These are phyloP conservation scores for Voacanga thouarsii DNA, from an alignment of 257 asterid species.

Conservation along the genomic window DNA sequence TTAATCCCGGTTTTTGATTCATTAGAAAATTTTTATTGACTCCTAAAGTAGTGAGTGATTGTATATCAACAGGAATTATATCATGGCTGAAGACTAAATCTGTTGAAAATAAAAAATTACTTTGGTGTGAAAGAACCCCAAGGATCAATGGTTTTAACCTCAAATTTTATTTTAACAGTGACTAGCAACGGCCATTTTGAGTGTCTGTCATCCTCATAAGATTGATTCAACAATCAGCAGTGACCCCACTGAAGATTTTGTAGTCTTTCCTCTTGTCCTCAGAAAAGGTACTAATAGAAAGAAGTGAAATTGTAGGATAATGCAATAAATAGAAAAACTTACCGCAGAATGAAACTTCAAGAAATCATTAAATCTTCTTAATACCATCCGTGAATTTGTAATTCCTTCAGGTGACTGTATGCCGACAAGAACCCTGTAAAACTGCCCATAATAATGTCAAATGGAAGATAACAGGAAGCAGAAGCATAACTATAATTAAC, in stretches of 20 bases:
- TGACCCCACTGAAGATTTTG: background rate
- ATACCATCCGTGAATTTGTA: conserved; percentile 72
- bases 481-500: background rate
- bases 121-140: background rate
- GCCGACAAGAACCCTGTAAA: conserved; percentile 94
- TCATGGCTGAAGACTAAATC: background rate
- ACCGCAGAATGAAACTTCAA: conserved; percentile 87
- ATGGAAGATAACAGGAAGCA: background rate
- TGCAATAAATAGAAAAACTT: conserved; percentile 34
- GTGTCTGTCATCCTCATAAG: background rate
- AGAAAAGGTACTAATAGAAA: background rate
- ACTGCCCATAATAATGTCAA: conserved; percentile 66
- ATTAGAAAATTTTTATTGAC: background rate
- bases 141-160: background rate
- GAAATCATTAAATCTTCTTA: conserved; percentile 95
- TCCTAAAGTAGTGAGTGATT: background rate
- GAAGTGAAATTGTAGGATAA: background rate
- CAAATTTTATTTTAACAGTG: background rate
- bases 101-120: background rate
- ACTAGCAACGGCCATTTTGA: background rate
- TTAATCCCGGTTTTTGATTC: background rate
- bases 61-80: background rate
- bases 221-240: background rate
- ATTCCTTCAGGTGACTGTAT: conserved; percentile 87
- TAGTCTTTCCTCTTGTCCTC: background rate